Base-by-base conservation (phyloP, 2,329 filamentous ascomycete species). In the Conoideocrella luteorostrata region DNA sequence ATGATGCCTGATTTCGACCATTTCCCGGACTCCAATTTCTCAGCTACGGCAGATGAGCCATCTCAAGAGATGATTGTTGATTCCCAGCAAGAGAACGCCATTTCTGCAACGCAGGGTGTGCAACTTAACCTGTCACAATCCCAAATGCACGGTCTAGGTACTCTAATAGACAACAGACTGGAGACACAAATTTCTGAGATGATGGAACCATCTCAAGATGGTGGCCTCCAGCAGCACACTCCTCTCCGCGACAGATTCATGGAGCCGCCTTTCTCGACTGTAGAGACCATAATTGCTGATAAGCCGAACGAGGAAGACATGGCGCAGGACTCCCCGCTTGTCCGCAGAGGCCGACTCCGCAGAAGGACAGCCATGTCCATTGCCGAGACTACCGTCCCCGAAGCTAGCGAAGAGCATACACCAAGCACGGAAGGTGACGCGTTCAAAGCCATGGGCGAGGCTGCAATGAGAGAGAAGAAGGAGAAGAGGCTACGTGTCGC, bases 151-250 rank as follows among this genome's bases (percentile, higher is more conserved):
- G 74, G 71, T 1, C 72, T 82, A 23, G 77, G 78, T 49, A 80
- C 73, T 50, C 59, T 82, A 4, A 59, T 79, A 26, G 68, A 67
- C 7, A 64, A 71, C 34, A 61, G 67, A 13, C 57, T 58, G 4
- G 51, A 58, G 37, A 85, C 83, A 1, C 84, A 90, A 53, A 62
- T 75, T 17, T 87, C 85, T 0, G 80, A 87, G 23, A 69, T 84
- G 39, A 72, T 87, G 5, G 84, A 90, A 45, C 80, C 82, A 1
- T 93, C 88, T 2, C 89, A 95, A 59, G 90, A 95, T 59, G 74
- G 68, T 15, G 89, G 88, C 0, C 87, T 93, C 52, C 77, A 82
- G 32, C 70, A 82, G 44, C 83, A 81, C 45, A 86, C 86, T 1
- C 87, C 88, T 34, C 72, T 88, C 39, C 82, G 78, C 47, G 70